Evolutionary conservation across 805 yeast species (phyloP), one percentile per base, ranked within the genome.

Genomic region (Zygosaccharomyces pseudorouxii): DNA sequence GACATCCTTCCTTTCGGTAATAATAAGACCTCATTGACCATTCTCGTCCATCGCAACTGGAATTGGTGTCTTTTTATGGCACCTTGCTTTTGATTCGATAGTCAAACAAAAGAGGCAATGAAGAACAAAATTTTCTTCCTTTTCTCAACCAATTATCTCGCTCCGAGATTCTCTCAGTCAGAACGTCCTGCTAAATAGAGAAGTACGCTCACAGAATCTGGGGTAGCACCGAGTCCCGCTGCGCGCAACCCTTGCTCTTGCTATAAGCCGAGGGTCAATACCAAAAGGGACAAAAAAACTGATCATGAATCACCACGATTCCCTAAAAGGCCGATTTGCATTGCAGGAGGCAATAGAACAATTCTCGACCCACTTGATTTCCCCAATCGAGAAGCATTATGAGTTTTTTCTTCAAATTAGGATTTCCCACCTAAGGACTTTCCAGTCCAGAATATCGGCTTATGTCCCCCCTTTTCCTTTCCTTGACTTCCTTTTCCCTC

Each of bases 321-420:
- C 19, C 12, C 19, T 14, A 33, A 16, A 19, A 19, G 37, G 19
- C 44, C 10, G 35, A 29, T 41, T 29, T 16, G 22, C 25, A 41
- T 19, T 41, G 37, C 44, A 16, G 36, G 36, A 28, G 25, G 44
- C 27, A 22, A 41, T 36, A 23, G 19, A 41, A 29, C 44, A 30
- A 33, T 41, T 41, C 44, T 41, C 44, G 44, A 33, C 44, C 37
- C 44, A 29, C 12, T 41, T 20, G 31, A 16, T 29, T 18, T 41
- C 16, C 44, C 44, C 33, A 12, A 29, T 27, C 31, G 35, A 33
- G 44, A 18, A 29, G 16, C 25, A 9, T 41, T 14, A 29, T 41
- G 36, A 23, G 25, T 41, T n/a, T 29, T 38, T 40, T 22, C 16
- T 27, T 25, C 23, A 27, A n/a, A 40, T 9, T 18, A 14, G 23